Base-by-base conservation (phyloP, 208 protist species). In the Acanthamoeba healyi region DNA sequence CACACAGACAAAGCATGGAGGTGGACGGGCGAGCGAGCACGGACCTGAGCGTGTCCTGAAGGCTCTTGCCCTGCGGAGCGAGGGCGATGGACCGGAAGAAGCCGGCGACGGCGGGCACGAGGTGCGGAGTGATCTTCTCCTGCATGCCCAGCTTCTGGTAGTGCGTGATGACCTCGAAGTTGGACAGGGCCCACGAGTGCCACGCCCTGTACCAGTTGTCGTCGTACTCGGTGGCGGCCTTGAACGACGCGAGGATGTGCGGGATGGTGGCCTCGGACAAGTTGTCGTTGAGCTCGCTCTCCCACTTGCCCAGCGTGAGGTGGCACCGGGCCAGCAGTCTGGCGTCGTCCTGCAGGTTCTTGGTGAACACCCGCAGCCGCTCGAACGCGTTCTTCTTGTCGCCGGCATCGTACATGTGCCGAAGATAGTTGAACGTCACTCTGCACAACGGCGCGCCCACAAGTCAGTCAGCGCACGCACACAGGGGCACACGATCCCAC, bases 181-280 rank as follows among this genome's bases (percentile, higher is more conserved):
- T 99, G 72, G 99, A 97, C 22, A 99, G 96, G 22, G 99, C 99
- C 98, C 98, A 99, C 22, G 97, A 97, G 96, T 99, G 99, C 99
- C 99, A 99, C 92, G 99, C 99, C 42, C 99, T 98, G 94, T 99
- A 99, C 96, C 99, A 99, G 38, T 97, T 24, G 26, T 88, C 77
- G 42, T 94, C 77, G 61, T 88, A 94, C 51, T 94, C 46, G 38
- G 91, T 94, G 44, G 91, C 91, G 34, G 74, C 72, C 56, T 94
- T 94, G 74, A 88, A 94, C 36, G 65, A 81, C 7, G 44, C 51
- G 82, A 94, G 56, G 19, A 87, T 65, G 51, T 94, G 51, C 46
- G 91, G 91, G 32, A 94, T 94, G 10, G 91, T 72, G 26, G 42
- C 14, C 70, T 94, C 40, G 10, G 40, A 79, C 32, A 79, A 26